Evolutionary conservation across 1,139 yeast species (phyloP).

Genomic region (Suhomyces chickasaworum): DNA sequence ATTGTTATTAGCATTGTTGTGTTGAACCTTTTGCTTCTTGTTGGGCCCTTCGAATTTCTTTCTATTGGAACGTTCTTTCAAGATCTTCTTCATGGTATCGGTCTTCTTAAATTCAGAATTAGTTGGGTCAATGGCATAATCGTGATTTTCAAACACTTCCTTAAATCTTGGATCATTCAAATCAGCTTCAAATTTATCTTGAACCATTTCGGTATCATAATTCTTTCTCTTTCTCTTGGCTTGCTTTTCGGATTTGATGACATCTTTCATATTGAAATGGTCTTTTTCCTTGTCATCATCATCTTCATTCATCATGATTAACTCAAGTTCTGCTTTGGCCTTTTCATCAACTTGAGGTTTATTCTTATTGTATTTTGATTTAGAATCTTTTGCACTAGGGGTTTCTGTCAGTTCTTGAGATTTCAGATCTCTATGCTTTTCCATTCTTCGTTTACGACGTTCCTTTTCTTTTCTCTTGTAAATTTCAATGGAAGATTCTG

Average conservation of each 20-base stretch:
- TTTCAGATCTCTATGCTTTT: conserved; percentile 61
- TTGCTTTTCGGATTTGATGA: conserved; percentile 69
- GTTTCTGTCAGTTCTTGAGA: conserved; percentile 16
- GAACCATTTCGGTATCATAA: conserved; percentile 43
- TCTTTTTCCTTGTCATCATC: conserved; percentile 43
- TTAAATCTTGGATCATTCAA: conserved; percentile 83
- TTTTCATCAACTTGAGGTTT: conserved; percentile 35
- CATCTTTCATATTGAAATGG: conserved; percentile 82
- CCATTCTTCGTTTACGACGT: conserved; percentile 80
- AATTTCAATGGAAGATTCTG: conserved; percentile 79
- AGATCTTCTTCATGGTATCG: conserved; percentile 77
- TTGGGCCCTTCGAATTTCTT: conserved; percentile 19
- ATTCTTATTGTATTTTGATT: conserved; percentile 24
- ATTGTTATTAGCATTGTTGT: background rate
- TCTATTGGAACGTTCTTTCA: conserved; percentile 73
- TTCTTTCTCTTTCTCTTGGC: conserved; percentile 55
- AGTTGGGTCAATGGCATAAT: conserved; percentile 90
- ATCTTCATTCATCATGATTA: conserved; percentile 72
- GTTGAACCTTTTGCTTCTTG: conserved; percentile 19
- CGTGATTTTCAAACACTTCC: conserved; percentile 85
- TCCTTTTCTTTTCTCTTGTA: conserved; percentile 90
- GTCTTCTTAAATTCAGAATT: conserved; percentile 87
- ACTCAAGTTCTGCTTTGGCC: conserved; percentile 70
- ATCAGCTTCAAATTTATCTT: conserved; percentile 68
- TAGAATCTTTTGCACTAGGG: conserved; percentile 11